phyloP scores from a whole-genome alignment of 495 filamentous ascomycete genomes.

The Penicillium chermesinum region DNA sequence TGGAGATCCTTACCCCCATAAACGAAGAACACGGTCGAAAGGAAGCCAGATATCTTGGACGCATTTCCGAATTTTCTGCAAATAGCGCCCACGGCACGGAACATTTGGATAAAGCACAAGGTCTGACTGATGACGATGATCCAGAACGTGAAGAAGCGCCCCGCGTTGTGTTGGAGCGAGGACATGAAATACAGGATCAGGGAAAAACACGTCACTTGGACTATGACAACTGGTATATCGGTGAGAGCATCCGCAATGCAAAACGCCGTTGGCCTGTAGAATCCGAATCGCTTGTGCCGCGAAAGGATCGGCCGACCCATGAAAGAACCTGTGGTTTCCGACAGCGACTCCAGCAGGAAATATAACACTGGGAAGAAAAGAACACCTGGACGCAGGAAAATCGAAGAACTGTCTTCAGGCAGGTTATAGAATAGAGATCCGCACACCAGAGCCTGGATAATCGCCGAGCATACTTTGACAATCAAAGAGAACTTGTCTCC shows the following conservation, averaged over 20 bases:
- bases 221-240: conserved; percentile 63
- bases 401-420: conserved; percentile 30
- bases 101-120: conserved; percentile 69
- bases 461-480: conserved; percentile 29
- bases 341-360: conserved; percentile 35
- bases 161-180: conserved; percentile 59
- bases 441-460: conserved; percentile 36
- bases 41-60: conserved; percentile 68
- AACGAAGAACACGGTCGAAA: conserved; percentile 74
- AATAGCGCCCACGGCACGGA: conserved; percentile 69
- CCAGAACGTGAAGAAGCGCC: conserved; percentile 74
- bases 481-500: conserved; percentile 34
- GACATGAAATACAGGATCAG: conserved; percentile 80
- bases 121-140: conserved; percentile 65
- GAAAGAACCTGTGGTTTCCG: conserved; percentile 35
- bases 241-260: conserved; percentile 77
- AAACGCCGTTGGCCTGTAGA: conserved; percentile 73
- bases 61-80: conserved; percentile 82
- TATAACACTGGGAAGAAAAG: conserved; percentile 38
- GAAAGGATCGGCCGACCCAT: conserved; percentile 42
- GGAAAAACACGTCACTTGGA: conserved; percentile 64
- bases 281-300: conserved; percentile 53
- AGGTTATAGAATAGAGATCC: conserved; percentile 42
- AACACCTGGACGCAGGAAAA: conserved; percentile 37
- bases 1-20: conserved; percentile 59